Evolutionary conservation across 345 rosid species (phyloP), one percentile per base, ranked within the genome.

Genomic region (Citrus inodora): DNA sequence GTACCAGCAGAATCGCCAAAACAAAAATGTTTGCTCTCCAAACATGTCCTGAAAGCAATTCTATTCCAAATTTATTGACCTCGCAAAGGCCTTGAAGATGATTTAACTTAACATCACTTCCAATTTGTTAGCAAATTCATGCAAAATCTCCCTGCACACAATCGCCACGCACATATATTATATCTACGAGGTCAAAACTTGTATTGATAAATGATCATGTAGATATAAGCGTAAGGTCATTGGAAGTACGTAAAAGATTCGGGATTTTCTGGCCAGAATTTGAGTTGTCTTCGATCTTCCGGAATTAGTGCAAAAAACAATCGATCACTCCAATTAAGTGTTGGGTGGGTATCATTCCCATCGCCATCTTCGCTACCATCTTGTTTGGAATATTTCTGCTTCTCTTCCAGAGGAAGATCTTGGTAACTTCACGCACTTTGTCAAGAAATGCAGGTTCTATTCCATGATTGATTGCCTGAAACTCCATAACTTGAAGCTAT

Each of bases 261-360:
- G 11, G 95, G 98, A 14, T 76, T 73, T 68, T 84, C 40, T 6
- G 97, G 95, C 98, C 95, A 92, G 70, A 86, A 82, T 27, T 83
- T 80, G 79, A 82, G 87, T 22, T 85, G 77, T n/a, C 80, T 73
- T 73, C 77, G 84, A 58, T 92, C 81, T 78, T 89, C 83, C 5
- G 97, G 94, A 3, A 71, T 59, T 78, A 40, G 88, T 67, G 72
- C 81, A 63, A 95, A 86, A 60, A 79, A 89, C 82, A 92, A 75
- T 42, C 92, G 85, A 78, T 90, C 95, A 11, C 77, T 90, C 97
- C 95, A 95, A 78, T 95, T 95, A 16, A 90, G 76, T 59, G 85
- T 90, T 84, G 92, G 95, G 90, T 89, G 0, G 84, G 85, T 83
- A 69, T 95, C 98, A 69, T 82, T 92, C 6, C 95, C 95, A 76